Conservation (phyloP, 1,284 basidiomycete genomes). For the Anthracocystis panici-leucophaei region DNA sequence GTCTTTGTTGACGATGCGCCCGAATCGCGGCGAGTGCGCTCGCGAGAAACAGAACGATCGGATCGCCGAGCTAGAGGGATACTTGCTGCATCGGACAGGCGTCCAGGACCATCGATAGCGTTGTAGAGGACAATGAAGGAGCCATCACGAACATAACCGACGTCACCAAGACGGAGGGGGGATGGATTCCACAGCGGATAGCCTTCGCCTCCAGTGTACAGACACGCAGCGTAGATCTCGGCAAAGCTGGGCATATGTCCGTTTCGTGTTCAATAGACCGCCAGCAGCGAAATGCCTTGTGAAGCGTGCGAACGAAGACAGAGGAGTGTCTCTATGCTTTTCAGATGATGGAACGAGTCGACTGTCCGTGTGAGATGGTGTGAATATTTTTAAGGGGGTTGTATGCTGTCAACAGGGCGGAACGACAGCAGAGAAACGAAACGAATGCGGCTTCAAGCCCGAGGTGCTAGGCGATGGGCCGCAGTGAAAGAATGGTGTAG, state of each 20-base stretch:
- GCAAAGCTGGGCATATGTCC: constrained; percentile 43
- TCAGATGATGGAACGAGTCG: not conserved
- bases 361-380: not conserved
- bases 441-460: constrained; percentile 4
- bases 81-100: constrained; percentile 41
- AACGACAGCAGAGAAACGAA: not conserved
- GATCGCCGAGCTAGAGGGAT: constrained; percentile 37
- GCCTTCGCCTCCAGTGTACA: constrained; percentile 55
- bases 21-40: constrained; percentile 22
- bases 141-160: constrained; percentile 59
- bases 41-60: constrained; percentile 30
- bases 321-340: not conserved
- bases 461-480: not conserved
- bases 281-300: not conserved
- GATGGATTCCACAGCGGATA: constrained; percentile 60
- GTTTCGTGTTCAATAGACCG: not conserved
- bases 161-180: constrained; percentile 47
- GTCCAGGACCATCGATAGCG: constrained; percentile 46
- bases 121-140: constrained; percentile 57
- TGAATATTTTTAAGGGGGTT: constrained; percentile 2
- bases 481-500: constrained; percentile 1
- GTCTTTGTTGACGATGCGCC: constrained; percentile 5
- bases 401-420: not conserved
- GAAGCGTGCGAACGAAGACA: not conserved
- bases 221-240: constrained; percentile 53